Evolutionary conservation across 2,329 filamentous ascomycete species (phyloP).

Genomic region (Ophiostoma novo-ulmi): DNA sequence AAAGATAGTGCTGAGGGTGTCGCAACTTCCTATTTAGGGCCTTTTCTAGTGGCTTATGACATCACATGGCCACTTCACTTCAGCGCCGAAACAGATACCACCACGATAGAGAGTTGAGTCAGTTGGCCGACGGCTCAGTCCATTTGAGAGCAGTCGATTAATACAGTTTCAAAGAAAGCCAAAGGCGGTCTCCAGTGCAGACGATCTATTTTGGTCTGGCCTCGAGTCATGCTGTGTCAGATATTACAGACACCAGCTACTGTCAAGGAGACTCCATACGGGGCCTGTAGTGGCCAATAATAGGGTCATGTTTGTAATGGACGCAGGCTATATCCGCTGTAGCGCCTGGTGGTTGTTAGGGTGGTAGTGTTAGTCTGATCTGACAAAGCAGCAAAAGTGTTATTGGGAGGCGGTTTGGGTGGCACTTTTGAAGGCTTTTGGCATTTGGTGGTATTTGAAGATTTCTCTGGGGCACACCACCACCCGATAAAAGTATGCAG

Average conservation of each 20-base stretch:
- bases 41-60: not conserved
- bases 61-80: not conserved
- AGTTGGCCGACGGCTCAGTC: not conserved
- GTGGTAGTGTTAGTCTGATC: slow-evolving; percentile 6
- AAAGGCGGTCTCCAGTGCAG: not conserved
- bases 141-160: not conserved
- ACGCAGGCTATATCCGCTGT: not conserved
- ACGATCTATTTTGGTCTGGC: not conserved
- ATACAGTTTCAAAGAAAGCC: not conserved
- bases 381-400: not conserved
- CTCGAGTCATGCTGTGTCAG: slow-evolving; percentile 11
- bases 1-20: not conserved
- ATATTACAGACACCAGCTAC: slow-evolving; percentile 12
- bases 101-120: not conserved
- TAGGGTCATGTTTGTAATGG: not conserved
- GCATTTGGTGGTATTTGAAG: slow-evolving; percentile 6
- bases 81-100: not conserved
- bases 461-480: slow-evolving; percentile 5
- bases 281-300: not conserved
- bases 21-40: not conserved
- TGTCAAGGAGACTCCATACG: not conserved
- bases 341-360: not conserved
- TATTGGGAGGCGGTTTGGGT: not conserved
- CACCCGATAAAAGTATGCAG: not conserved
- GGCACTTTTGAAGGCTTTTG: not conserved